These are phyloP conservation scores for Rhizoclosmatium hyalinum DNA, from an alignment of 371 early-diverging fungal species.

Conservation along the genomic window DNA sequence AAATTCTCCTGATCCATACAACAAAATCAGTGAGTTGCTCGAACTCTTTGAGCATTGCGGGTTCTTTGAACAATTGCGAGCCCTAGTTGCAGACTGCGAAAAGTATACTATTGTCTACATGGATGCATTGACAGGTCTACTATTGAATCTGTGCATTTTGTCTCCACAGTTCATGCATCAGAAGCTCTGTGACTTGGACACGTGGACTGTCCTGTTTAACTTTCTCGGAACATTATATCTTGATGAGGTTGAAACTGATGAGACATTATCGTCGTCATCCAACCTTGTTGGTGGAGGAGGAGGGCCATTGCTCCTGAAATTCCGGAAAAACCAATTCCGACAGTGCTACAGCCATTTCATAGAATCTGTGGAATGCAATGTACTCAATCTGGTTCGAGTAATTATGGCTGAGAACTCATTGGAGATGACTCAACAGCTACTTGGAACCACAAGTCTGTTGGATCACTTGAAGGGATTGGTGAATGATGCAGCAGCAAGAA, in stretches of 20 bases:
- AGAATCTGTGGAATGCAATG: slow-evolving; percentile 10
- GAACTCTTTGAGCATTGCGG: slow-evolving; percentile 42
- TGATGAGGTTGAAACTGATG: too few species aligned
- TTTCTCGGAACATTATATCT: slow-evolving; percentile 2
- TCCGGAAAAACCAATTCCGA: neutral
- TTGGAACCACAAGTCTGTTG: slow-evolving; percentile 20
- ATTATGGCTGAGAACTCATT: neutral
- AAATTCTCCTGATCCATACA: neutral
- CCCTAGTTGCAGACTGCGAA: slow-evolving; percentile 16
- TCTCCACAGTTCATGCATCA: slow-evolving; percentile 22
- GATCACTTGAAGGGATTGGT: slow-evolving; percentile 20
- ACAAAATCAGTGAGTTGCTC: slow-evolving; percentile 30
- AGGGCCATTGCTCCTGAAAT: neutral
- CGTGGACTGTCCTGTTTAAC: slow-evolving; percentile 25
- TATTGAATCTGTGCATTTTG: slow-evolving; percentile 35
- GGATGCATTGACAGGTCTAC: slow-evolving; percentile 33
- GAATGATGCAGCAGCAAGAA: neutral
- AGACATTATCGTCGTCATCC: neutral
- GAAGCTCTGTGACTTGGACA: neutral
- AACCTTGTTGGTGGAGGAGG: too few species aligned
- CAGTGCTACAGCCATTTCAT: slow-evolving; percentile 13
- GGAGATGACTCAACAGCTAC: neutral
- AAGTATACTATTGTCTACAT: slow-evolving; percentile 8
- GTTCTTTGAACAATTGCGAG: slow-evolving; percentile 41
- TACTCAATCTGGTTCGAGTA: slow-evolving; percentile 1